phyloP scores from a whole-genome alignment of 108 stramenopile species.

The Nannochloropsis salina region DNA sequence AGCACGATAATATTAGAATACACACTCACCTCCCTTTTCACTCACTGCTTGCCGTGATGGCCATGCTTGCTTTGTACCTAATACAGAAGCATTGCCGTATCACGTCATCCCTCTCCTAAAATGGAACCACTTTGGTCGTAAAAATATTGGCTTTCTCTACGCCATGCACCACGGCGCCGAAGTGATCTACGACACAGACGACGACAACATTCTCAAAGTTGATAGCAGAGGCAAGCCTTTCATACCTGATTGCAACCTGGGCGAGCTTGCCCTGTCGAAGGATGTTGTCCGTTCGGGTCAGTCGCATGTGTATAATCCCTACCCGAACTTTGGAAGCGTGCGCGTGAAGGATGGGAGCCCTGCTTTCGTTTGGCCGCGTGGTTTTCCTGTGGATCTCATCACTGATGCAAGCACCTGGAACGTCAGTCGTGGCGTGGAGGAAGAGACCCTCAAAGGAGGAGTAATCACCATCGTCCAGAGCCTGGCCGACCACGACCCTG shows the following conservation, averaged over 20 bases:
- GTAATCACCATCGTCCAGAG: slow-evolving; percentile 56
- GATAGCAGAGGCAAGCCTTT: neutral
- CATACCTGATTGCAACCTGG: neutral
- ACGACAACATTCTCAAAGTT: slow-evolving; percentile 56
- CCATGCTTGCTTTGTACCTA: too few relatives aligned
- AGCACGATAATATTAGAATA: neutral
- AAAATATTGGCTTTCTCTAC: slow-evolving; percentile 62
- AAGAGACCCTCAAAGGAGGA: neutral
- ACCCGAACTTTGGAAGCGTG: slow-evolving; percentile 40
- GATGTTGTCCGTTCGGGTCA: neutral
- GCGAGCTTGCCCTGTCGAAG: neutral
- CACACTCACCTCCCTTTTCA: too few relatives aligned
- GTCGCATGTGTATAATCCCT: slow-evolving; percentile 51
- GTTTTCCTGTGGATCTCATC: slow-evolving; percentile 53
- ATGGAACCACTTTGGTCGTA: slow-evolving; percentile 59
- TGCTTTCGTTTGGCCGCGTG: slow-evolving; percentile 57
- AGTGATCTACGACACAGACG: slow-evolving; percentile 61
- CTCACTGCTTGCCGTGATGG: neutral
- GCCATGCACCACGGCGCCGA: slow-evolving; percentile 57
- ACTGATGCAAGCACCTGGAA: slow-evolving; percentile 25
- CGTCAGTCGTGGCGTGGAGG: neutral
- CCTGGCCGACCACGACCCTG: slow-evolving; percentile 58
- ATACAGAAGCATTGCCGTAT: slow-evolving; percentile 35
- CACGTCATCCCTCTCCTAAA: slow-evolving; percentile 33
- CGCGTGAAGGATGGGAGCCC: slow-evolving; percentile 35